Conservation (phyloP, 495 filamentous ascomycete species). For the Aspergillus campestris region DNA sequence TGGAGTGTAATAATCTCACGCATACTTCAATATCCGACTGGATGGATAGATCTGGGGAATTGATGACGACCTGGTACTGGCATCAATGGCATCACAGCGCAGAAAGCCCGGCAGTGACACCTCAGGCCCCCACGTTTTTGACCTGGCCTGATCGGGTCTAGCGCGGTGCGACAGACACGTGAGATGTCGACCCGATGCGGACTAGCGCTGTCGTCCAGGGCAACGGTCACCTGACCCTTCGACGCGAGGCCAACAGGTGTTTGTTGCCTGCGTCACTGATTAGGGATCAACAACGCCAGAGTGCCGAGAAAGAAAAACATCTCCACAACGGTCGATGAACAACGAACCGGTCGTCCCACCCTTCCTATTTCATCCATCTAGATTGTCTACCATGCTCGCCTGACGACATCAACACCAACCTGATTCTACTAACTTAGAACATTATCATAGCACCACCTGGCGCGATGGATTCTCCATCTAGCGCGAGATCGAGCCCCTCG, state of each 20-base stretch:
- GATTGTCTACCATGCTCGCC: constrained; percentile 14
- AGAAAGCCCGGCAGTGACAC: not conserved
- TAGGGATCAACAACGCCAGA: constrained; percentile 7
- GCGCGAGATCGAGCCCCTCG: constrained; percentile 39
- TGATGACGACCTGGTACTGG: constrained; percentile 1
- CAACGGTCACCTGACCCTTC: constrained; percentile 31
- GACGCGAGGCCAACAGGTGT: constrained; percentile 18
- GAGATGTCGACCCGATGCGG: constrained; percentile 3
- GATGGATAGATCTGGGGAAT: not conserved
- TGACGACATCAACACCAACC: constrained; percentile 11
- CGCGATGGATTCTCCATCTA: constrained; percentile 37
- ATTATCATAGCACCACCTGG: constrained; percentile 6
- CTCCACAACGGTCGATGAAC: constrained; percentile 7
- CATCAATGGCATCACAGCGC: not conserved
- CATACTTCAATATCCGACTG: constrained; percentile 43
- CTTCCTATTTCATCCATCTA: constrained; percentile 5
- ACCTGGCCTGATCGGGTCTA: not conserved
- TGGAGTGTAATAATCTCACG: constrained; percentile 95
- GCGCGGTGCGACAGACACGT: constrained; percentile 5
- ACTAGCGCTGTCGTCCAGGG: constrained; percentile 21
- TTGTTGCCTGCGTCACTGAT: constrained; percentile 26
- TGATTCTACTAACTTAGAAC: constrained; percentile 4
- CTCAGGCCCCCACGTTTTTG: not conserved
- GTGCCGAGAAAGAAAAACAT: not conserved
- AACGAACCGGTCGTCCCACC: constrained; percentile 13